Percentiles rank a stretch among this genome's conserved stretches.
These are phyloP conservation scores for Diaporthe humulicola DNA, from an alignment of 2,329 filamentous ascomycete genomes.

Conservation along the genomic window DNA sequence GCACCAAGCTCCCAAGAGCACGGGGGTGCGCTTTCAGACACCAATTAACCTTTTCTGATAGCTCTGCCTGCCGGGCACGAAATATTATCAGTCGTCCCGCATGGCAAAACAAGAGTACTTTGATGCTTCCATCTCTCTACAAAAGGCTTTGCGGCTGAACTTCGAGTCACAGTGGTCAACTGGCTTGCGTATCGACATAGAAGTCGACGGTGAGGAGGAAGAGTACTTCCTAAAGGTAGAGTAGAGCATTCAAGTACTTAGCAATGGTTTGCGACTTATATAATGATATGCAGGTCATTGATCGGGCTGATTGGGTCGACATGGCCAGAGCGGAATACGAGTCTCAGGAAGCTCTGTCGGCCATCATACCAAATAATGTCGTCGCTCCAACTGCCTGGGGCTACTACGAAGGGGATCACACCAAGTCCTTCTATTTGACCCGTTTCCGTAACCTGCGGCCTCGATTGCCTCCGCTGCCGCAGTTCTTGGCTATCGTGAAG, in stretches of 20 bases:
- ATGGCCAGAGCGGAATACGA: constrained; percentile 26
- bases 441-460: neutral
- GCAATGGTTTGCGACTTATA: neutral
- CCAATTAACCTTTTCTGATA: neutral
- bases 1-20: neutral
- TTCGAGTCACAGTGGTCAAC: constrained; percentile 27
- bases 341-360: constrained; percentile 11
- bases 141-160: neutral
- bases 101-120: constrained; percentile 42
- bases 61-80: constrained; percentile 39
- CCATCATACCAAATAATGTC: constrained; percentile 6
- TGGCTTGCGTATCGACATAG: constrained; percentile 33
- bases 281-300: neutral
- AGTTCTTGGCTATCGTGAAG: constrained; percentile 1
- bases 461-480: neutral
- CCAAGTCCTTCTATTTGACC: constrained; percentile 19
- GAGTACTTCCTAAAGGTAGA: constrained; percentile 14
- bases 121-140: neutral
- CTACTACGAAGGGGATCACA: neutral
- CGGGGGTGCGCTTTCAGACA: no score
- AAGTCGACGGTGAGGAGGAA: neutral
- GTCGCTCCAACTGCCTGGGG: constrained; percentile 23
- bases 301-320: constrained; percentile 29
- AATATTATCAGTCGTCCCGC: constrained; percentile 42
- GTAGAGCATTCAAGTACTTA: neutral